Percentiles rank a stretch among this genome's conserved stretches.
phyloP scores from a whole-genome alignment of 257 asterid genomes.

The Echium plantagineum region DNA sequence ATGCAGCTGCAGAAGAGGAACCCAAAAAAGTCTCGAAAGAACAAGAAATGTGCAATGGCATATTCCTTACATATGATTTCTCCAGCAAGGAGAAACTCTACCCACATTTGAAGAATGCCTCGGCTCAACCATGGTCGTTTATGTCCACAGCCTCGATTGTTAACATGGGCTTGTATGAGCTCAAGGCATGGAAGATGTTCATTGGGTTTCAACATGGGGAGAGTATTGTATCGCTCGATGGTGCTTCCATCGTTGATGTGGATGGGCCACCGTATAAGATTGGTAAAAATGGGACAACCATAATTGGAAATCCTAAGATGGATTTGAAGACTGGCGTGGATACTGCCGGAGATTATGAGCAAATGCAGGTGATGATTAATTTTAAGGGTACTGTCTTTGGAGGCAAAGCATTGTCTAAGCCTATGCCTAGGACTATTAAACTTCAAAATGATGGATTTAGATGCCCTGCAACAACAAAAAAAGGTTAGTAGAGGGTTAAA shows the following conservation, averaged over 20 bases:
- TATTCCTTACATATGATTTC: slow-evolving; percentile 46
- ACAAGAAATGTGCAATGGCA: slow-evolving; percentile 50
- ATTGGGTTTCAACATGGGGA: slow-evolving; percentile 60
- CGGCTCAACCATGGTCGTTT: slow-evolving; percentile 87
- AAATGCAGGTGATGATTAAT: slow-evolving; percentile 47
- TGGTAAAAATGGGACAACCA: slow-evolving; percentile 55
- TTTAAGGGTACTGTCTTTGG: slow-evolving; percentile 77
- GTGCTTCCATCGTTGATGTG: slow-evolving; percentile 50
- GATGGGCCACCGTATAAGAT: slow-evolving; percentile 44
- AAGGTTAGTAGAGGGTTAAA: slow-evolving; percentile 14
- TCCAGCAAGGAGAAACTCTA: slow-evolving; percentile 63
- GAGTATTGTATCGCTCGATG: slow-evolving; percentile 66
- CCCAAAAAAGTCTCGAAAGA: slow-evolving; percentile 9
- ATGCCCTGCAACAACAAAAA: slow-evolving; percentile 55
- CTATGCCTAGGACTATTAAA: slow-evolving; percentile 71
- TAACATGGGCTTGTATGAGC: slow-evolving; percentile 54
- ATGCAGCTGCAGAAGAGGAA: background rate
- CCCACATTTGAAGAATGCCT: slow-evolving; percentile 56
- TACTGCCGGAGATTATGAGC: slow-evolving; percentile 59
- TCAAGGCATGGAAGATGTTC: slow-evolving; percentile 58
- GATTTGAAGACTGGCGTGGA: slow-evolving; percentile 87
- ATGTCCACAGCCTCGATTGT: slow-evolving; percentile 32
- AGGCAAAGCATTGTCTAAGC: slow-evolving; percentile 26
- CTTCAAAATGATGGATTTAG: slow-evolving; percentile 60
- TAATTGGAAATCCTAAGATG: slow-evolving; percentile 59